These are phyloP conservation scores for Pythium coloratum DNA, from an alignment of 352 stramenopile genomes.

Conservation along the genomic window DNA sequence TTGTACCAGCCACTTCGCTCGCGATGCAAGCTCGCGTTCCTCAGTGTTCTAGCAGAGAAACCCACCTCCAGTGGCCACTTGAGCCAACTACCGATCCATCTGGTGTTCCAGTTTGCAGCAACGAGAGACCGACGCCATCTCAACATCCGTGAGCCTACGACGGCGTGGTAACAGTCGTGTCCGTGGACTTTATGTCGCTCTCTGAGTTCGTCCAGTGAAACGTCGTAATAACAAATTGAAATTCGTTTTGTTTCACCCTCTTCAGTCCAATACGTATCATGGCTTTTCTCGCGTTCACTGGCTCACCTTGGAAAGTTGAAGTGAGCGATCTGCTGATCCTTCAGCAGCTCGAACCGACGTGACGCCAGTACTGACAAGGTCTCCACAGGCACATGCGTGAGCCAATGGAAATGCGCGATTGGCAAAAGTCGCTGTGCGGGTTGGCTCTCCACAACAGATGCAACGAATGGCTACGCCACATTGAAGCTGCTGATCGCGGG, in stretches of 20 bases:
- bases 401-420: background rate
- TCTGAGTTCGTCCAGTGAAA: no score
- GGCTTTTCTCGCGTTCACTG: no score
- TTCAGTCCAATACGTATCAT: no score
- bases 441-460: no score
- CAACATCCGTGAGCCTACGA: slow-evolving; percentile 11
- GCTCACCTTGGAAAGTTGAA: background rate
- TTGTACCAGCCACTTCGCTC: slow-evolving; percentile 5
- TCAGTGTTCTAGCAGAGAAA: background rate
- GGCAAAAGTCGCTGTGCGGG: background rate
- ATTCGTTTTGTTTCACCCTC: no score
- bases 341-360: background rate
- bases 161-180: slow-evolving; percentile 1
- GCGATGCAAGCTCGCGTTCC: slow-evolving; percentile 8
- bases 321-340: background rate
- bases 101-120: slow-evolving; percentile 12
- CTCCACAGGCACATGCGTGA: background rate
- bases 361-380: background rate
- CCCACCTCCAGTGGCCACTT: background rate
- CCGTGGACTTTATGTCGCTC: no score
- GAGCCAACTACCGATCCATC: slow-evolving; percentile 9
- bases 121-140: slow-evolving; percentile 3
- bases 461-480: no score
- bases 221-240: no score
- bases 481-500: no score